Evolutionary conservation across 2,329 filamentous ascomycete species (phyloP).

Genomic region (Diaporthe citri): DNA sequence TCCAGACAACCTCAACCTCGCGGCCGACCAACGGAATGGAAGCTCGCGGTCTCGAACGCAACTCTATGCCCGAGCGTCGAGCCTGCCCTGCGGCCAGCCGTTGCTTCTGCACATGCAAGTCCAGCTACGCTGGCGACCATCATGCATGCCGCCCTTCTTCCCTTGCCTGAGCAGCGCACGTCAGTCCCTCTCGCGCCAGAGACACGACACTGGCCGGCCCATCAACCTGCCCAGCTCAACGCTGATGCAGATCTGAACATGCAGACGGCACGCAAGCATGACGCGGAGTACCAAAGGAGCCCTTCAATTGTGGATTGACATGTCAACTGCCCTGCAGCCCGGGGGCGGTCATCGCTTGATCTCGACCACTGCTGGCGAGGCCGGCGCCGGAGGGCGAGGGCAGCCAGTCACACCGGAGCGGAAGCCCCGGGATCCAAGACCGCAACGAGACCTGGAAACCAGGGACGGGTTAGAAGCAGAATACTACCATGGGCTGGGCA

Average conservation of each 20-base stretch:
- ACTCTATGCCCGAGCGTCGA: slow-evolving; percentile 12
- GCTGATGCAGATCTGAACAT: slow-evolving; percentile 9
- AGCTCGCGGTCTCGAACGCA: slow-evolving; percentile 28
- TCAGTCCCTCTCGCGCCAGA: neutral
- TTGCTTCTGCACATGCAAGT: slow-evolving; percentile 13
- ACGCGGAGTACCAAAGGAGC: neutral
- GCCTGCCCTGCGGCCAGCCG: slow-evolving; percentile 15
- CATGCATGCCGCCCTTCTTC: neutral
- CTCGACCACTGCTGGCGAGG: slow-evolving; percentile 4
- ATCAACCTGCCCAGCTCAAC: slow-evolving; percentile 6
- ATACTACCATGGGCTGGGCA: neutral
- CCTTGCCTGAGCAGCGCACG: neutral
- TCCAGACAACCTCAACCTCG: slow-evolving; percentile 32
- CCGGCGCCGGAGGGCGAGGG: slow-evolving; percentile 2
- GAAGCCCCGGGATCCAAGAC: slow-evolving; percentile 23
- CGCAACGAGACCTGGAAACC: neutral
- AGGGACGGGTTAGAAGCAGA: neutral
- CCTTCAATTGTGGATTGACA: neutral
- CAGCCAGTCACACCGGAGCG: slow-evolving; percentile 8
- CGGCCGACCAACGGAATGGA: slow-evolving; percentile 5
- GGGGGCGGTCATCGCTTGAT: neutral
- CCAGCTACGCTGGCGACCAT: neutral
- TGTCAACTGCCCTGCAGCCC: neutral
- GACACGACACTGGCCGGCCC: neutral
- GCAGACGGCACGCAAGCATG: slow-evolving; percentile 23